A percentile compares a stretch with the other conserved stretches of the same genome.
Conservation (phyloP, 2,329 filamentous ascomycete species). For the Tolypocladium nubicola region DNA sequence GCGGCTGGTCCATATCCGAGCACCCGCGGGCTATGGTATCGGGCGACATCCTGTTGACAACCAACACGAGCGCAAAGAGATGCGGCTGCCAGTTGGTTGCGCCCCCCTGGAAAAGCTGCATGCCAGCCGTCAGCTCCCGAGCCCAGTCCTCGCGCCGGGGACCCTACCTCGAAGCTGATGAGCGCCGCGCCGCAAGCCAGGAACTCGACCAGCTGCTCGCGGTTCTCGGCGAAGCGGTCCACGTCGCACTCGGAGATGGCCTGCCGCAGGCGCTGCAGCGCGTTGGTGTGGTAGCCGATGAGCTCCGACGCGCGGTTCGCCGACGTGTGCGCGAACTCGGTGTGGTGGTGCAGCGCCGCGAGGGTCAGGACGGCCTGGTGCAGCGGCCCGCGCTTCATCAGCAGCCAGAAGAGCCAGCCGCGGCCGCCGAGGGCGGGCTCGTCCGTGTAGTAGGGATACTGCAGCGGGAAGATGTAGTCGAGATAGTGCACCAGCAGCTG, state of each 20-base stretch:
- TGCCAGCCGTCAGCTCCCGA: background rate
- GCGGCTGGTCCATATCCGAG: background rate
- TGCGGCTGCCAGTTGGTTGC: constrained; percentile 11
- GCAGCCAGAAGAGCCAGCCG: constrained; percentile 15
- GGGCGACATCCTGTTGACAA: constrained; percentile 4
- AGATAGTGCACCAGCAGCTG: constrained; percentile 16
- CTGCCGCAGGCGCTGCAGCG: constrained; percentile 12
- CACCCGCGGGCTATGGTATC: background rate
- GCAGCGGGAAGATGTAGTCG: constrained; percentile 16
- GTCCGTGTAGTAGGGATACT: constrained; percentile 15
- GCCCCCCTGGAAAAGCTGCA: constrained; percentile 8
- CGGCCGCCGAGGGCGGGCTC: constrained; percentile 13
- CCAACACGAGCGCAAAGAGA: constrained; percentile 7
- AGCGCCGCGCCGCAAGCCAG: constrained; percentile 13
- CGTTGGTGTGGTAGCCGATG: constrained; percentile 13
- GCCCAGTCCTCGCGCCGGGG: background rate
- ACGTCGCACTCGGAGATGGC: constrained; percentile 7
- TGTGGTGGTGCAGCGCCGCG: constrained; percentile 15
- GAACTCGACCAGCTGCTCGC: constrained; percentile 14
- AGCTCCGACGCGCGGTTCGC: constrained; percentile 11
- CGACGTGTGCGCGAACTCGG: constrained; percentile 6
- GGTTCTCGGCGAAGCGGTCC: constrained; percentile 2
- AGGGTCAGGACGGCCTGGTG: constrained; percentile 15
- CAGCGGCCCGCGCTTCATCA: constrained; percentile 9
- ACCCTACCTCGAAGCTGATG: constrained; percentile 14